Evolutionary conservation across 1,284 basidiomycete genomes (phyloP).

Genomic region (Anthracocystis panici-leucophaei): DNA sequence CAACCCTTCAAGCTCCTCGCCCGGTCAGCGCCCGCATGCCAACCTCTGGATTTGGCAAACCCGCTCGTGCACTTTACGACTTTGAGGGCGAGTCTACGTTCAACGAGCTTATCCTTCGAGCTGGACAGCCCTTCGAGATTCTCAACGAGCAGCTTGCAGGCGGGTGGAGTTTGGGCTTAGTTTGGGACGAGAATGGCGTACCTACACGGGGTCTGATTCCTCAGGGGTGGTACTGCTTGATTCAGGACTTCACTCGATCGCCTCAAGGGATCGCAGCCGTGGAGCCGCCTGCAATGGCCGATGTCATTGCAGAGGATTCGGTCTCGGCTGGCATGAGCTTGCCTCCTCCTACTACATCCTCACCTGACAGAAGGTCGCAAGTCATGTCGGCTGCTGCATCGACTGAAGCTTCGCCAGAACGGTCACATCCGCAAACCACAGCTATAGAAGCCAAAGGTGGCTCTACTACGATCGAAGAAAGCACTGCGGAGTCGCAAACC

Average conservation of each 20-base stretch:
- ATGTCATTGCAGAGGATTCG: not conserved
- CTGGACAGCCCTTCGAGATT: constrained; percentile 58
- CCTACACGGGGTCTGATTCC: constrained; percentile 55
- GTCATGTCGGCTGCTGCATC: not conserved
- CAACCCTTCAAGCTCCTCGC: constrained; percentile 12
- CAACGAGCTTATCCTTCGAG: constrained; percentile 57
- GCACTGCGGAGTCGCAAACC: not conserved
- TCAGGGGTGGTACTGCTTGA: constrained; percentile 57
- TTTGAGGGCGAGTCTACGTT: constrained; percentile 56
- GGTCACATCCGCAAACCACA: not conserved
- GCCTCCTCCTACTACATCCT: constrained; percentile 7
- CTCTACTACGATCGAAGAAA: not conserved
- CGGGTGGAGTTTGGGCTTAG: constrained; percentile 59
- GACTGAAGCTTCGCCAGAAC: not conserved
- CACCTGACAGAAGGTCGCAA: not conserved
- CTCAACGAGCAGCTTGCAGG: constrained; percentile 56
- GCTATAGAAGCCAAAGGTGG: not conserved
- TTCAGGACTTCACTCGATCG: constrained; percentile 54
- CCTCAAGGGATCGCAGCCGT: constrained; percentile 16
- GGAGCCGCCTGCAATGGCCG: constrained; percentile 16
- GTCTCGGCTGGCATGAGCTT: not conserved
- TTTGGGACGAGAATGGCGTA: constrained; percentile 38
- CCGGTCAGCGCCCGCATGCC: constrained; percentile 18
- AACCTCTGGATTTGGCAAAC: constrained; percentile 41
- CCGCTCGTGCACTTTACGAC: constrained; percentile 59